Base-by-base conservation (phyloP, 2,329 filamentous ascomycete genomes). In the Sclerotinia borealis region DNA sequence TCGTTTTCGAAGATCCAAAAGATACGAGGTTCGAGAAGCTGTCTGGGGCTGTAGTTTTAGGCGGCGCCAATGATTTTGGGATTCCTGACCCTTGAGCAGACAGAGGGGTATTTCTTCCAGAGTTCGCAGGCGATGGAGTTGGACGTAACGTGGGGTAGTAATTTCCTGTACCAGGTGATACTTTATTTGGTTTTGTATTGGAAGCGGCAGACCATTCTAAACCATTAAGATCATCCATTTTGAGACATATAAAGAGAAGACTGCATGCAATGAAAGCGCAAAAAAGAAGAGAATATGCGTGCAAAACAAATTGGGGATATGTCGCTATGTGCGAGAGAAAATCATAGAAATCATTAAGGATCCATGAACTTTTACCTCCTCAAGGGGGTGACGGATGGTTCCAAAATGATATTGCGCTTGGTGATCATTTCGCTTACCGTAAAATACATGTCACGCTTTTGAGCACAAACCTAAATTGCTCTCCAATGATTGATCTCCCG, bases 1-100 rank as follows among this genome's bases (percentile, higher is more conserved):
- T 88, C 36, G 82, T 84, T 61, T 75, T 75, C 49, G 78, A 77
- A 36, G 82, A 76, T 54, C 83, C 83, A 71, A 89, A 86, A 68
- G 82, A 86, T 66, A 92, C 80, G 59, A 95, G 79, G 71, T 87
- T 89, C 72, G 90, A 90, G 77, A 95, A 95, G 78, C 88, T 92
- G 73, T 95, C 91, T 64, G 78, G 68, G 15, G 80, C 76, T 4
- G 76, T 70, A 72, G 76, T 67, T 79, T 86, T 75, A 75, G 76
- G 63, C 67, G 76, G 64, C 68, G 76, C 71, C 67, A 77, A 76
- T 1, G 64, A 6, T 61, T 72, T 75, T 11, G 65, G 31, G 31
- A 75, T 68, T 5, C 79, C 79, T 19, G 83, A 83, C 17, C 65
- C 69, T 64, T 71, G 71, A 17, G 65, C 65, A 47, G 71, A 74